Percentiles rank a stretch among this genome's conserved stretches.
phyloP scores from a whole-genome alignment of 2,329 filamentous ascomycete genomes.

The Calycina herbarum region DNA sequence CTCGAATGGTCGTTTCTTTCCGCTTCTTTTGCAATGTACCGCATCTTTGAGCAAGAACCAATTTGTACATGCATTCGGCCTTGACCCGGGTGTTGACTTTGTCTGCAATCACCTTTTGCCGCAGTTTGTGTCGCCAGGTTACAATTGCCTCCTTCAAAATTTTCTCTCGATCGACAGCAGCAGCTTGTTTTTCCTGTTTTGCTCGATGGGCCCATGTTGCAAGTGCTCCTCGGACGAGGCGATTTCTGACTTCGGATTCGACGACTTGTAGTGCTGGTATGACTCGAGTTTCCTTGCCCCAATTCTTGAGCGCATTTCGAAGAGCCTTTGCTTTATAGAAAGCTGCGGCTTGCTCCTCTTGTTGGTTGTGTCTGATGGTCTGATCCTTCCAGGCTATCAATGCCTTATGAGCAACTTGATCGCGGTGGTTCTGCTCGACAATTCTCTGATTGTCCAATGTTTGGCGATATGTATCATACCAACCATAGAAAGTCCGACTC shows the following conservation, averaged over 20 bases:
- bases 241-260: constrained; percentile 44
- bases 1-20: constrained; percentile 42
- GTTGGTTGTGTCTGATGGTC: constrained; percentile 17
- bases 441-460: constrained; percentile 23
- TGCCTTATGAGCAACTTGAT: constrained; percentile 20
- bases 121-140: constrained; percentile 61
- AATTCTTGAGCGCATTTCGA: constrained; percentile 28
- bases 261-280: constrained; percentile 39
- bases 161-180: constrained; percentile 50
- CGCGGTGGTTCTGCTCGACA: constrained; percentile 18
- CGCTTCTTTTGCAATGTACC: constrained; percentile 41
- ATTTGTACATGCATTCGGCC: constrained; percentile 58
- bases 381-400: constrained; percentile 30
- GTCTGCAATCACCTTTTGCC: constrained; percentile 50
- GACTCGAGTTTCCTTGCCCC: constrained; percentile 30
- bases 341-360: constrained; percentile 21
- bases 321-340: constrained; percentile 18
- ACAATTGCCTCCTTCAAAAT: constrained; percentile 58
- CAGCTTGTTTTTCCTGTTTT: constrained; percentile 48
- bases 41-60: constrained; percentile 54
- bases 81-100: constrained; percentile 57
- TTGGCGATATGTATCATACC: constrained; percentile 26
- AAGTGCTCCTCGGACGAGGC: constrained; percentile 48
- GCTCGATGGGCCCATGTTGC: constrained; percentile 49
- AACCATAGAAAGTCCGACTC: constrained; percentile 26